These are phyloP conservation scores for Lactuca saligna DNA, from an alignment of 129 eudicot genomes.

Conservation along the genomic window DNA sequence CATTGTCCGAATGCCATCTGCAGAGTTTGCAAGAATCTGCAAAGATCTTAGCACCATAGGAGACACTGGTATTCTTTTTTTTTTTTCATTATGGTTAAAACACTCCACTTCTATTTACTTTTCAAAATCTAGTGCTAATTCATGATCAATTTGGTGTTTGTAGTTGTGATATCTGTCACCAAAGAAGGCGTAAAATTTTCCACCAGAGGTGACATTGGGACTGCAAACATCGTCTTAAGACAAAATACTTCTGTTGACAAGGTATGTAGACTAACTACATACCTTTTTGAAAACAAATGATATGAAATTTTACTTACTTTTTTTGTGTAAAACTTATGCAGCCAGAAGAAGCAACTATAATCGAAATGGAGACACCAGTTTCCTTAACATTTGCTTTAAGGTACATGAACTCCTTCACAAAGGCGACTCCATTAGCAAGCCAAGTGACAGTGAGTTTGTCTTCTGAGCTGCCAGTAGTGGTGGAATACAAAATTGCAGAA, in stretches of 20 bases:
- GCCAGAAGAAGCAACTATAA: conserved; percentile 71
- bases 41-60: conserved; percentile 66
- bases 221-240: conserved; percentile 58
- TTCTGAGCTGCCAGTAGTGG: conserved; percentile 65
- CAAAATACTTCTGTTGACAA: conserved; percentile 60
- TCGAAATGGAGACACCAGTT: conserved; percentile 59
- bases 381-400: conserved; percentile 61
- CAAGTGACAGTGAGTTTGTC: conserved; percentile 67
- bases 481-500: conserved; percentile 80
- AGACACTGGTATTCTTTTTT: conserved; percentile 49
- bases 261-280: conserved; percentile 19
- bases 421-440: conserved; percentile 61
- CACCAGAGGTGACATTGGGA: conserved; percentile 64
- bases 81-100: not conserved
- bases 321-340: conserved; percentile 25
- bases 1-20: conserved; percentile 67
- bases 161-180: conserved; percentile 61
- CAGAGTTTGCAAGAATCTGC: conserved; percentile 70
- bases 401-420: conserved; percentile 63
- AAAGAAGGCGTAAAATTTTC: conserved; percentile 69
- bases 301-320: not conserved
- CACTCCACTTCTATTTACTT: not conserved
- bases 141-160: conserved; percentile 16
- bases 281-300: not conserved
- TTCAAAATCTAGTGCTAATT: conserved; percentile 7